phyloP scores from a whole-genome alignment of 768 basidiomycete genomes.

The Mycena metata region DNA sequence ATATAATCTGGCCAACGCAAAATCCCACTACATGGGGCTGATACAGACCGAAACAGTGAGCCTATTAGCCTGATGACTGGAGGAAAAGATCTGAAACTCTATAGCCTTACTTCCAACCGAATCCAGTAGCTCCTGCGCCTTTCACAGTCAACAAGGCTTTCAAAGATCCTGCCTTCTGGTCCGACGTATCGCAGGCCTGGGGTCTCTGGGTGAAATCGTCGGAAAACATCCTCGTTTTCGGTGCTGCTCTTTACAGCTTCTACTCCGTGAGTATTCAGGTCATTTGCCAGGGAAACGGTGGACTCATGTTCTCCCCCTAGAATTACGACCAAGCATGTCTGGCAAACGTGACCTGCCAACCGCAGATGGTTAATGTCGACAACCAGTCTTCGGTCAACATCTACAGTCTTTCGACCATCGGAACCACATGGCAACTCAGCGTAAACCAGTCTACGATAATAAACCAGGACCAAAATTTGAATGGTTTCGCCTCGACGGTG shows the following conservation, averaged over 20 bases:
- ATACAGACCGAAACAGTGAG: constrained; percentile 82
- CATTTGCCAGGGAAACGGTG: not conserved
- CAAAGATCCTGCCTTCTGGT: constrained; percentile 67
- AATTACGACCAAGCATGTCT: constrained; percentile 68
- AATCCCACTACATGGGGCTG: constrained; percentile 77
- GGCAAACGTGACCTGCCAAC: constrained; percentile 62
- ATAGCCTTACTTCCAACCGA: constrained; percentile 80
- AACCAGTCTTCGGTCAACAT: constrained; percentile 61
- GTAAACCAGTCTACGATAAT: constrained; percentile 62
- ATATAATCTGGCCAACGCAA: constrained; percentile 72
- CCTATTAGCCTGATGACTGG: constrained; percentile 1
- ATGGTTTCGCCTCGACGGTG: constrained; percentile 50
- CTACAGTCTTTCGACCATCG: constrained; percentile 74
- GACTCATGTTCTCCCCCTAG: constrained; percentile 19
- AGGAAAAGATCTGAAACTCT: constrained; percentile 6
- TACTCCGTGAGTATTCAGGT: constrained; percentile 52
- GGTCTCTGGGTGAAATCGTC: constrained; percentile 67
- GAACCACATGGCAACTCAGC: constrained; percentile 65
- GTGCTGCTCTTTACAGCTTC: constrained; percentile 80
- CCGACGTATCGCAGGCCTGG: constrained; percentile 64
- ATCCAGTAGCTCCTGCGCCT: constrained; percentile 69
- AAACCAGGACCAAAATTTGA: constrained; percentile 60
- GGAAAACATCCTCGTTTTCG: constrained; percentile 71
- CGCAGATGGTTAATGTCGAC: constrained; percentile 69
- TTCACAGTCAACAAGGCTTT: constrained; percentile 60